These are phyloP conservation scores for Ophioceras dolichostomum DNA, from an alignment of 2,329 filamentous ascomycete genomes.

Conservation along the genomic window DNA sequence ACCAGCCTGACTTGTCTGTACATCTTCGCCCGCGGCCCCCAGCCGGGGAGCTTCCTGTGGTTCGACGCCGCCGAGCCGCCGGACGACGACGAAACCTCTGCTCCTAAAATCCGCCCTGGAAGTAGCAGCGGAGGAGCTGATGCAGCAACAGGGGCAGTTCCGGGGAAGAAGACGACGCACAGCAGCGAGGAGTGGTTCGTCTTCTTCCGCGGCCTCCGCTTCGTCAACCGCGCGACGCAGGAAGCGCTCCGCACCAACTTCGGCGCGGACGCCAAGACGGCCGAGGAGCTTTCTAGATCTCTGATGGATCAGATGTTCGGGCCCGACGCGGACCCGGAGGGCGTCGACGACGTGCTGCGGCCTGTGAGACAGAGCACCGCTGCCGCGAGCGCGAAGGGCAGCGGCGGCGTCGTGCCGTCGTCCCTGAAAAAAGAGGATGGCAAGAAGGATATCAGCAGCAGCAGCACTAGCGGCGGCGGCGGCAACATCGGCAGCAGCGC, in stretches of 20 bases:
- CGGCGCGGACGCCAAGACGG: background rate
- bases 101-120: background rate
- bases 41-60: constrained; percentile 16
- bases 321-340: background rate
- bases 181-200: constrained; percentile 2
- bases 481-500: background rate
- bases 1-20: constrained; percentile 19
- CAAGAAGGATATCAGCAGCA: background rate
- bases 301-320: constrained; percentile 4
- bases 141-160: background rate
- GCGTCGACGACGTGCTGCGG: background rate
- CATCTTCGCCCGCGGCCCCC: constrained; percentile 17
- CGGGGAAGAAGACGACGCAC: background rate
- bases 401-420: background rate
- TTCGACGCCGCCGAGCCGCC: constrained; percentile 8
- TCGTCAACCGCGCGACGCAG: constrained; percentile 2
- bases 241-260: background rate
- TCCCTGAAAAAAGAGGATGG: background rate
- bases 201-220: constrained; percentile 3
- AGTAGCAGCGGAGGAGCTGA: background rate
- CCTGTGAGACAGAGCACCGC: background rate
- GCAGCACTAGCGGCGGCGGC: background rate
- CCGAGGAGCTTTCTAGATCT: too few relatives aligned
- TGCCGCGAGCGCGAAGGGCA: background rate
- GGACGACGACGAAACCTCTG: too few relatives aligned